These are phyloP conservation scores for Solanum bukasovii DNA, from an alignment of 257 asterid species.

Conservation along the genomic window DNA sequence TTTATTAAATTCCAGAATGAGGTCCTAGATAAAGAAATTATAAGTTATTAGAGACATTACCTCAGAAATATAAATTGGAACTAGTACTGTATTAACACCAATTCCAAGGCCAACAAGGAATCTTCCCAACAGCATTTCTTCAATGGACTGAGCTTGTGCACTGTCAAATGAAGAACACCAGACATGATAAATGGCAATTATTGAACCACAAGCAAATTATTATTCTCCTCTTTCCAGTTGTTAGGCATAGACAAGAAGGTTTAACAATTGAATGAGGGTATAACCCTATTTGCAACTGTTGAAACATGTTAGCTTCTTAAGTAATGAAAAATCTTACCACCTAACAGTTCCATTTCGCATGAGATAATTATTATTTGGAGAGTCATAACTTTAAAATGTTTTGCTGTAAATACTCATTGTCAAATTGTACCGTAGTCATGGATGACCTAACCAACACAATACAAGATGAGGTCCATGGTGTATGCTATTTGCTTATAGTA, in stretches of 20 bases:
- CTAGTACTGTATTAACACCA: slow-evolving; percentile 87
- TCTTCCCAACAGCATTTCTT: slow-evolving; percentile 70
- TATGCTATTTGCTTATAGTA: background rate
- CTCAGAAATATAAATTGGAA: slow-evolving; percentile 87
- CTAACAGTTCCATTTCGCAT: background rate
- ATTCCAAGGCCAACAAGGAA: slow-evolving; percentile 85
- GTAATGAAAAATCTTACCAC: background rate
- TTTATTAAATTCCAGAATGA: background rate
- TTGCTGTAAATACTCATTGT: background rate
- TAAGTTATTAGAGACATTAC: slow-evolving; percentile 22
- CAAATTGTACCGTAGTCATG: background rate
- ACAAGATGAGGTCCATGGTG: background rate
- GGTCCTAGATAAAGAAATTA: background rate
- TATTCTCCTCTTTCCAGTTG: background rate
- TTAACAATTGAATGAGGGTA: background rate
- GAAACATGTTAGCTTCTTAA: background rate
- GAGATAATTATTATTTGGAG: background rate
- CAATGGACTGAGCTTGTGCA: slow-evolving; percentile 81
- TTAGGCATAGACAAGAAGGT: background rate
- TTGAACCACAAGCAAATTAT: background rate
- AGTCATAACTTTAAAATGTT: background rate
- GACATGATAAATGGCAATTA: slow-evolving; percentile 3
- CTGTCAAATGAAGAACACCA: slow-evolving; percentile 28
- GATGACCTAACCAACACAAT: background rate
- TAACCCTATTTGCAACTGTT: background rate